A percentile compares a stretch with the other conserved stretches of the same genome.
Evolutionary conservation across 176 grass and related monocot genomes (phyloP).

Genomic region (Musa itinerans): DNA sequence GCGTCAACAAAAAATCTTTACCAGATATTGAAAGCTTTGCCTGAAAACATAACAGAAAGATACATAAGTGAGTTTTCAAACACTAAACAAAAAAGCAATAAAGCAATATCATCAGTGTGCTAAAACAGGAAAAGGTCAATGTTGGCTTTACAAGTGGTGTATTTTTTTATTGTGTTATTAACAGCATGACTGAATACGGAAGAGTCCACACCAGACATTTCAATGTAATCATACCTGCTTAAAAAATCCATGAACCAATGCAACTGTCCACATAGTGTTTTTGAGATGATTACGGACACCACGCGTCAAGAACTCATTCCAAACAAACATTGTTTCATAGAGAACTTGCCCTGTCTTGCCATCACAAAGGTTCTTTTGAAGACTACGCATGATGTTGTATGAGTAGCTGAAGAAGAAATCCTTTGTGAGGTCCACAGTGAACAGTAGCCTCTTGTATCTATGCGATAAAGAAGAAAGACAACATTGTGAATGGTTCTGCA

Average conservation of each 20-base stretch:
- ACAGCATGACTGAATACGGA: background rate
- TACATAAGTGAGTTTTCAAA: background rate
- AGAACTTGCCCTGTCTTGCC: constrained; percentile 46
- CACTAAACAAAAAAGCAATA: background rate
- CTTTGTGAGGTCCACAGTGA: constrained; percentile 79
- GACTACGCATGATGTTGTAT: constrained; percentile 94
- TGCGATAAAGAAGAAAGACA: constrained; percentile 12
- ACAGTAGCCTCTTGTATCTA: constrained; percentile 91
- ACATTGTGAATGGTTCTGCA: constrained; percentile 12
- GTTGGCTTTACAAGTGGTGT: background rate
- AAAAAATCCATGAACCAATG: constrained; percentile 89
- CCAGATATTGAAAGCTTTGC: constrained; percentile 58
- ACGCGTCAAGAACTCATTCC: constrained; percentile 90
- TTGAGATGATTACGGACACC: constrained; percentile 69
- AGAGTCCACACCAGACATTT: background rate
- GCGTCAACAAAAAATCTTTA: constrained; percentile 84
- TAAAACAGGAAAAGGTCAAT: background rate
- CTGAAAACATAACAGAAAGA: constrained; percentile 39
- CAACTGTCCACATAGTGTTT: constrained; percentile 80
- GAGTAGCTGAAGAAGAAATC: constrained; percentile 99
- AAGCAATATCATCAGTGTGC: background rate
- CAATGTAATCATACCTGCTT: constrained; percentile 55
- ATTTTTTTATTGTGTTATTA: background rate
- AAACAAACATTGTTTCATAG: constrained; percentile 96
- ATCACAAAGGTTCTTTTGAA: constrained; percentile 81